Evolutionary conservation across 108 stramenopile species (phyloP).

Genomic region (Stephanodiscus triporus): DNA sequence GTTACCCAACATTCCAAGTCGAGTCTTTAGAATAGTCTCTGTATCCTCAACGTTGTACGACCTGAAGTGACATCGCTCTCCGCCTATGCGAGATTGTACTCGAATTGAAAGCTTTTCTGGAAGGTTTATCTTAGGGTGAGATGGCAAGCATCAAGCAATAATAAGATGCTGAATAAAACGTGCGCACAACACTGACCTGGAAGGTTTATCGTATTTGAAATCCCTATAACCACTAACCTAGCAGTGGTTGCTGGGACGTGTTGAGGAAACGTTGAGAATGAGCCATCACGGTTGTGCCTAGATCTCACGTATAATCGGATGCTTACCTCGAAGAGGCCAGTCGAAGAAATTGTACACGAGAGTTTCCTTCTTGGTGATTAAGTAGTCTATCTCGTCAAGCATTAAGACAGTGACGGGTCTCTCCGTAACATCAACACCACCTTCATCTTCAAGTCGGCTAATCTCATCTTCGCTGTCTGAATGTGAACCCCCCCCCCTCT

Average conservation of each 20-base stretch:
- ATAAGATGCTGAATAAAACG: too few species aligned
- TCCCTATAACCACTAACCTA: slow-evolving; percentile 89
- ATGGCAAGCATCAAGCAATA: too few species aligned
- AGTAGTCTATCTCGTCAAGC: slow-evolving; percentile 97
- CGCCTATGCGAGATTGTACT: slow-evolving; percentile 81
- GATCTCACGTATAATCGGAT: background rate
- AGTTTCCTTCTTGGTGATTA: slow-evolving; percentile 92
- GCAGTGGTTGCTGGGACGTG: slow-evolving; percentile 15
- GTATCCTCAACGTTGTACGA: slow-evolving; percentile 66
- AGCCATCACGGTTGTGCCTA: slow-evolving; percentile 19
- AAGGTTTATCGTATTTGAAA: slow-evolving; percentile 98
- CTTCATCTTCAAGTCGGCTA: slow-evolving; percentile 16
- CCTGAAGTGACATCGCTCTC: slow-evolving; percentile 63
- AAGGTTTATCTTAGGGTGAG: slow-evolving; percentile 96
- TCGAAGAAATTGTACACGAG: slow-evolving; percentile 98
- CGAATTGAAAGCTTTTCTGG: slow-evolving; percentile 87
- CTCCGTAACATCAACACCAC: slow-evolving; percentile 14
- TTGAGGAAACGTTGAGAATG: background rate
- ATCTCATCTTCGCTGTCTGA: slow-evolving; percentile 8
- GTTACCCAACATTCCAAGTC: slow-evolving; percentile 48
- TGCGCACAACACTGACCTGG: too few species aligned
- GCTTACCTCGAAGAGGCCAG: slow-evolving; percentile 78
- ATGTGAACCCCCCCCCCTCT: slow-evolving; percentile 3
- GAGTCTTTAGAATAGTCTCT: slow-evolving; percentile 62
- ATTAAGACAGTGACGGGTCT: slow-evolving; percentile 69